Base-by-base conservation (phyloP, 306 rosid genomes). In the Lathyrus aphaca region DNA sequence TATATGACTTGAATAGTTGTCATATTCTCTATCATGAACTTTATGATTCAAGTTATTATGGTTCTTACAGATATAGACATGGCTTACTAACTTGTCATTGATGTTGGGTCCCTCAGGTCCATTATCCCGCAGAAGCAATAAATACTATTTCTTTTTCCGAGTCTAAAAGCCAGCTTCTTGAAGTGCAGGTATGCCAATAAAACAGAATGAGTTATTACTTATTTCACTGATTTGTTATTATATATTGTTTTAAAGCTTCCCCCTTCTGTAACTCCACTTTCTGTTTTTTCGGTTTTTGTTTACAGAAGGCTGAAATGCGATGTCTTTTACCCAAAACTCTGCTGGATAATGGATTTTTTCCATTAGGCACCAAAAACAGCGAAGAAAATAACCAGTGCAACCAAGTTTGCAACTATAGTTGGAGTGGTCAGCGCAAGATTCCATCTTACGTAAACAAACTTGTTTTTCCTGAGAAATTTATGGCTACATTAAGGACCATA, bases 231-330 rank as follows among this genome's bases (percentile, higher is more conserved):
- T 51, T 69, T 65, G 35, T 42, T 65, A 19, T 56, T 30, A 29
- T n/a, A 32, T 57, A 10, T 42, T 21, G 4, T 37, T 71, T 43
- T 18, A 43, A 56, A 35, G 27, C 45, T 57, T n/a, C 8, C 54
- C 5, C 10, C 19, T 63, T 35, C n/a, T 56, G 29, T 64, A 42
- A 55, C 44, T 54, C 46, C 23, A 17, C 27, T 40, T 21, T 58
- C 17, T 64, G 15, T 44, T 64, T 40, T 17, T 38, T 48, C 46
- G 53, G 66, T 71, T 69, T 50, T 23, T 73, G 71, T 77, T 60
- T 53, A 67, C 95, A 94, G 99, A 94, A 89, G 21, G 96, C 92
- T 53, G 99, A 94, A 84, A 71, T 87, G 92, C 79, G 97, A 76
- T 91, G 96, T 73, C 89, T 91, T 66, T 80, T 94, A 75, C 95